These are phyloP conservation scores for Sanguinoderma infundibulare DNA, from an alignment of 1,284 basidiomycete species.

Conservation along the genomic window DNA sequence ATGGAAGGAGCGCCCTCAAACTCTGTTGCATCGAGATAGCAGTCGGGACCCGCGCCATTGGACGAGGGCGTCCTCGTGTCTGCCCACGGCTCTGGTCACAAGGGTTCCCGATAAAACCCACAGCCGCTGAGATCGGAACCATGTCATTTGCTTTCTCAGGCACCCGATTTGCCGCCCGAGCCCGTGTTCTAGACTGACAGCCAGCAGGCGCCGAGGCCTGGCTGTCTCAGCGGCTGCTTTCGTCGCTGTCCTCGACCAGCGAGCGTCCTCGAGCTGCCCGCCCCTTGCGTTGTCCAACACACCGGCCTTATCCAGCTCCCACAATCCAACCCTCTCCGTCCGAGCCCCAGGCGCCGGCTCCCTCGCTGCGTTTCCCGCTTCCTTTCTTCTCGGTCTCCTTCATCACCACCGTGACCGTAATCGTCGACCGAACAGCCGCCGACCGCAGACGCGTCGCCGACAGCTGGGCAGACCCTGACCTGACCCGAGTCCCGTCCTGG, in stretches of 20 bases:
- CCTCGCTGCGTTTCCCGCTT: background rate
- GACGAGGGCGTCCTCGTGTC: conserved; percentile 29
- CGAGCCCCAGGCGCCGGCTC: conserved; percentile 2
- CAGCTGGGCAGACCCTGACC: background rate
- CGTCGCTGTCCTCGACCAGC: background rate
- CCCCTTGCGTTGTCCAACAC: background rate
- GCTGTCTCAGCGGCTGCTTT: background rate
- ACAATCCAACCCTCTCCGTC: conserved; percentile 1
- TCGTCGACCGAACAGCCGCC: background rate
- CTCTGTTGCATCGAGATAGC: conserved; percentile 13
- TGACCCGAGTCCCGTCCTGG: background rate
- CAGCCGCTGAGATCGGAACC: conserved; percentile 42
- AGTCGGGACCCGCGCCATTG: conserved; percentile 14
- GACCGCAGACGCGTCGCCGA: background rate
- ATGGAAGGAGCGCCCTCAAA: conserved; percentile 28
- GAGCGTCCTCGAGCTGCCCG: background rate
- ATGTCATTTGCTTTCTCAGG: conserved; percentile 34
- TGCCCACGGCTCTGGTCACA: conserved; percentile 28
- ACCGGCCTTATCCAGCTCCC: conserved; percentile 6
- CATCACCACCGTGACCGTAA: background rate
- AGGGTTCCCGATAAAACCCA: conserved; percentile 31
- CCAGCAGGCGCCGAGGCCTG: background rate
- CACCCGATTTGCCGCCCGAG: conserved; percentile 30
- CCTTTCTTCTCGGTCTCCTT: conserved; percentile 1
- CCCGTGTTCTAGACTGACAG: conserved; percentile 21